Percentiles rank a stretch among this genome's conserved stretches.
Evolutionary conservation across 2,329 filamentous ascomycete genomes (phyloP).

Genomic region (Cytospora schulzeri): DNA sequence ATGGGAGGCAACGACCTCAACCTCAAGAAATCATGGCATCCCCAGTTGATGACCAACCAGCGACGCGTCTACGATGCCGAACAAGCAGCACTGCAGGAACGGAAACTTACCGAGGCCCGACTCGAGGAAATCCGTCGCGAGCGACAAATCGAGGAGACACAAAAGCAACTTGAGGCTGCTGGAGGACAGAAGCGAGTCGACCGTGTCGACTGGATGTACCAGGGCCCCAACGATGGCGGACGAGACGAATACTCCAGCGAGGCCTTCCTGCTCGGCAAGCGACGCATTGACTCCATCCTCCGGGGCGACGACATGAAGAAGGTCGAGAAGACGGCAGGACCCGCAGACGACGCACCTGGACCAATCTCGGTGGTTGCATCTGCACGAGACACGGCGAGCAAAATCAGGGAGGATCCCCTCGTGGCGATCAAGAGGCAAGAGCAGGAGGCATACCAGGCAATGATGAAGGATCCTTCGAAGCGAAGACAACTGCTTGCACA

Average conservation of each 20-base stretch:
- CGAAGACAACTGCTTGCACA: slow-evolving; percentile 67
- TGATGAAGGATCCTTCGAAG: slow-evolving; percentile 77
- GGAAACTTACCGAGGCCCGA: slow-evolving; percentile 89
- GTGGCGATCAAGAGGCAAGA: slow-evolving; percentile 93
- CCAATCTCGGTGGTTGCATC: slow-evolving; percentile 71
- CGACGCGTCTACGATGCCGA: slow-evolving; percentile 88
- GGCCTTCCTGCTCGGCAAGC: slow-evolving; percentile 88
- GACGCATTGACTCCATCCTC: slow-evolving; percentile 81
- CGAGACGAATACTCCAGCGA: slow-evolving; percentile 88
- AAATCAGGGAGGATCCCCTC: slow-evolving; percentile 88
- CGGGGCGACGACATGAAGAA: slow-evolving; percentile 80
- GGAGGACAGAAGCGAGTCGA: slow-evolving; percentile 79
- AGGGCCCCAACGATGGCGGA: slow-evolving; percentile 76
- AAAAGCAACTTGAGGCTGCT: slow-evolving; percentile 84
- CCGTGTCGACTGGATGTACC: slow-evolving; percentile 98
- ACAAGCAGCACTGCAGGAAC: slow-evolving; percentile 88
- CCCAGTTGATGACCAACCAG: slow-evolving; percentile 87
- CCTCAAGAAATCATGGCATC: slow-evolving; percentile 94
- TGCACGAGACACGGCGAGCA: slow-evolving; percentile 76
- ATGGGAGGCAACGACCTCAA: slow-evolving; percentile 94
- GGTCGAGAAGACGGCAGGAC: slow-evolving; percentile 71
- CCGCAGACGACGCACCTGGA: slow-evolving; percentile 55
- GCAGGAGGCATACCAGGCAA: slow-evolving; percentile 75
- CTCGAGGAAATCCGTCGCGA: slow-evolving; percentile 94
- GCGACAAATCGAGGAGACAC: slow-evolving; percentile 86